Evolutionary conservation across 345 rosid genomes (phyloP).

Genomic region (Firmiana major): DNA sequence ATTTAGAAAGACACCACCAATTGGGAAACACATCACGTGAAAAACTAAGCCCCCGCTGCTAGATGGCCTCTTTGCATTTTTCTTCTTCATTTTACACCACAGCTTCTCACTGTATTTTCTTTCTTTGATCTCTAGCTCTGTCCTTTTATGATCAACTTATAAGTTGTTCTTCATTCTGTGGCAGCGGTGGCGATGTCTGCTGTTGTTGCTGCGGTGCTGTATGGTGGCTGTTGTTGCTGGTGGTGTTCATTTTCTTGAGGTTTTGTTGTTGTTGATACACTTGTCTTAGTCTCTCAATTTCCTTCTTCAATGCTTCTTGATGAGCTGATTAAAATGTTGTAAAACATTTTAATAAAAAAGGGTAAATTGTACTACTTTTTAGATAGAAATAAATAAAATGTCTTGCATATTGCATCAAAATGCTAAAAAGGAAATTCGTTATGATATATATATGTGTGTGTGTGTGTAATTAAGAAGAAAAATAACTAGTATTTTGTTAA

Average conservation of each 20-base stretch:
- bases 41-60: conserved; percentile 7
- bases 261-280: conserved; percentile 54
- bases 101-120: neutral
- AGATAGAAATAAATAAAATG: no score
- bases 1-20: conserved; percentile 11
- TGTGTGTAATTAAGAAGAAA: no score
- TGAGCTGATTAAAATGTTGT: conserved; percentile 42
- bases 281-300: conserved; percentile 63
- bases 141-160: neutral
- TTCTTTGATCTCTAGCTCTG: neutral
- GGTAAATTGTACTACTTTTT: neutral
- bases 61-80: conserved; percentile 11
- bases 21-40: conserved; percentile 39
- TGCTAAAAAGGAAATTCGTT: no score
- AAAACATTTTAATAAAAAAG: neutral
- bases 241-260: conserved; percentile 37
- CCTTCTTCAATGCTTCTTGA: conserved; percentile 64
- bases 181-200: neutral
- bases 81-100: conserved; percentile 7
- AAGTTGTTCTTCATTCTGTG: conserved; percentile 6
- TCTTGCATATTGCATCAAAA: no score
- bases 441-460: no score
- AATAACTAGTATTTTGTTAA: no score
- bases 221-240: neutral
- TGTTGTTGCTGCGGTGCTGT: conserved; percentile 13